Conservation (phyloP, 805 yeast species). For the Yarrowia sp. region DNA sequence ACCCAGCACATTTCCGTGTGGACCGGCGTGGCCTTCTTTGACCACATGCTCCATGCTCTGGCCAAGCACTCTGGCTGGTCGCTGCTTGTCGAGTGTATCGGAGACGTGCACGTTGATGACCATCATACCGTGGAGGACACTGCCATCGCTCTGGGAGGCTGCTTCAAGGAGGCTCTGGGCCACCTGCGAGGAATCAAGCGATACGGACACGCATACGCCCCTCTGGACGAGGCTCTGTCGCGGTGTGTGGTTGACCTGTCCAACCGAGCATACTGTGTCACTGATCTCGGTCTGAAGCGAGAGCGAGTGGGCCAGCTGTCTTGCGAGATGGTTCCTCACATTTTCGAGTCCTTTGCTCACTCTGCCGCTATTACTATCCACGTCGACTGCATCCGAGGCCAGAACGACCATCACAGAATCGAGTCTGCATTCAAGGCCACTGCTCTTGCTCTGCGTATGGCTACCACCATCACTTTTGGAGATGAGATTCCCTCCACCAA, state of each 20-base stretch:
- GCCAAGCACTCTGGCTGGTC: constrained; percentile 99
- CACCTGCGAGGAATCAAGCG: constrained; percentile 86
- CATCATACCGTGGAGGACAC: constrained; percentile 97
- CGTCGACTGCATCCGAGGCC: constrained; percentile 90
- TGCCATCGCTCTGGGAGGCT: constrained; percentile 85
- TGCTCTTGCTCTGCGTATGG: constrained; percentile 88
- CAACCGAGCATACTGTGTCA: constrained; percentile 86
- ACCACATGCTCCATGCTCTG: constrained; percentile 95
- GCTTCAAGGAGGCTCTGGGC: constrained; percentile 88
- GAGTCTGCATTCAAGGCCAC: constrained; percentile 96
- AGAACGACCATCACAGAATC: constrained; percentile 93
- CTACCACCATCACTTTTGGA: constrained; percentile 76
- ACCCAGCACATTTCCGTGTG: constrained; percentile 75
- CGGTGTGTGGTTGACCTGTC: constrained; percentile 96
- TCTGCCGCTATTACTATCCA: constrained; percentile 89
- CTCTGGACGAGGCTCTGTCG: constrained; percentile 92
- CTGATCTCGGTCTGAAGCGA: constrained; percentile 84
- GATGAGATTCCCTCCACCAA: constrained; percentile 94
- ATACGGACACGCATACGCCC: constrained; percentile 92
- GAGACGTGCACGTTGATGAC: constrained; percentile 94
- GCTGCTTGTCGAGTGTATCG: constrained; percentile 79
- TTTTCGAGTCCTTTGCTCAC: constrained; percentile 88
- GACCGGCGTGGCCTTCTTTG: constrained; percentile 92
- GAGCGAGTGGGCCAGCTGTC: constrained; percentile 91
- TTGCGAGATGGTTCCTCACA: constrained; percentile 98